These are phyloP conservation scores for Zygoascus sp. DNA, from an alignment of 1,139 yeast species.

Conservation along the genomic window DNA sequence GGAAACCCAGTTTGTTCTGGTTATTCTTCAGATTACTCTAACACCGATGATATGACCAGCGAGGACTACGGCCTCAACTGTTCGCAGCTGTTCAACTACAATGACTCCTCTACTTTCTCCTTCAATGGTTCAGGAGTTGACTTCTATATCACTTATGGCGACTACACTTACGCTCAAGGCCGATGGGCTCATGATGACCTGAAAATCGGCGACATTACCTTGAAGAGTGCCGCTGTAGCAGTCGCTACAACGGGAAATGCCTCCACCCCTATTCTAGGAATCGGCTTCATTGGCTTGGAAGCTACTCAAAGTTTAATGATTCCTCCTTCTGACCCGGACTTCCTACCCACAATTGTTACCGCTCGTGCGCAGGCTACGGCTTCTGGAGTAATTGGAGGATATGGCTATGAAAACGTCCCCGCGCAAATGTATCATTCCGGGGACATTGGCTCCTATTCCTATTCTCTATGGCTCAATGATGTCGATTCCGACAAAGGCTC, in stretches of 20 bases:
- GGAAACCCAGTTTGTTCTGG: slow-evolving; percentile 8
- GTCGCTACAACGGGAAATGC: slow-evolving; percentile 45
- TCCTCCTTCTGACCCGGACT: slow-evolving; percentile 1
- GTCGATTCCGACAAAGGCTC: slow-evolving; percentile 41
- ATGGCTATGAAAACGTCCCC: slow-evolving; percentile 21
- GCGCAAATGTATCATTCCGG: slow-evolving; percentile 45
- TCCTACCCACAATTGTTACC: neutral
- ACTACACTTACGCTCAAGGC: slow-evolving; percentile 45
- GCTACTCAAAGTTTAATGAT: slow-evolving; percentile 33
- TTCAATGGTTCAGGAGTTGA: slow-evolving; percentile 19
- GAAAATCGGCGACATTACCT: slow-evolving; percentile 35
- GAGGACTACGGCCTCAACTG: too few relatives aligned
- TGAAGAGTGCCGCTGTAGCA: slow-evolving; percentile 43
- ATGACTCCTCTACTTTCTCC: slow-evolving; percentile 22
- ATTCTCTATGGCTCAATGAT: slow-evolving; percentile 51
- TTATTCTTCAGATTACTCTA: neutral
- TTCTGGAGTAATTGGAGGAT: neutral
- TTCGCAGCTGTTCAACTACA: slow-evolving; percentile 19
- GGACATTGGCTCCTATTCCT: slow-evolving; percentile 43
- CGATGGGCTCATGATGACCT: slow-evolving; percentile 48
- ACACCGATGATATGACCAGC: too few relatives aligned
- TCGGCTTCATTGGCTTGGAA: slow-evolving; percentile 47
- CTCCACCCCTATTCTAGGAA: slow-evolving; percentile 49
- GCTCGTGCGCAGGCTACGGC: neutral
- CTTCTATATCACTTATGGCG: slow-evolving; percentile 56